phyloP scores from a whole-genome alignment of 768 basidiomycete genomes.

The Vararia minispora region DNA sequence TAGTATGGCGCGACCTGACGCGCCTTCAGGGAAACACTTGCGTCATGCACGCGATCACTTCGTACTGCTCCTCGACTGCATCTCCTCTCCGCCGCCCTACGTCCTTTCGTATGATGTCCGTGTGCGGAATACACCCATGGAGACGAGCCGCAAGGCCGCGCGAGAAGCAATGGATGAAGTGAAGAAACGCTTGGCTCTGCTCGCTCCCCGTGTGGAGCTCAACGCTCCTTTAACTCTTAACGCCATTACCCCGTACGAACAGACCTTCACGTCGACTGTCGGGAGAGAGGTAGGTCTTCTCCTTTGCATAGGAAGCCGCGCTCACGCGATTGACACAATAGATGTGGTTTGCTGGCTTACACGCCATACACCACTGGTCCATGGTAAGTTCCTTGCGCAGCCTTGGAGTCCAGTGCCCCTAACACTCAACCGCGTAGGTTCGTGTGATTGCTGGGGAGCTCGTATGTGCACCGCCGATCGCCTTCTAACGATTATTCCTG shows the following conservation, averaged over 20 bases:
- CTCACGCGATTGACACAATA: slow-evolving; percentile 22
- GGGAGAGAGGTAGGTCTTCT: slow-evolving; percentile 56
- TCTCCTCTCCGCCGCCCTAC: slow-evolving; percentile 34
- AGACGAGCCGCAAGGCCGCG: slow-evolving; percentile 51
- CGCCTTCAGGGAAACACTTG: slow-evolving; percentile 61
- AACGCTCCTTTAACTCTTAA: slow-evolving; percentile 58
- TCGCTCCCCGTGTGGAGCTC: slow-evolving; percentile 37
- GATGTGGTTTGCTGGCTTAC: slow-evolving; percentile 81
- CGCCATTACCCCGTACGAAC: slow-evolving; percentile 70
- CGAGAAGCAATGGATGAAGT: slow-evolving; percentile 41
- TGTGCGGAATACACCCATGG: slow-evolving; percentile 76
- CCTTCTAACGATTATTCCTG: not conserved
- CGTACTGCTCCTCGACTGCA: slow-evolving; percentile 47
- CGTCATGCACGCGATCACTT: slow-evolving; percentile 84
- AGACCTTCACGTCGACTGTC: slow-evolving; percentile 68
- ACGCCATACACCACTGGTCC: slow-evolving; percentile 87
- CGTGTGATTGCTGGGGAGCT: slow-evolving; percentile 78
- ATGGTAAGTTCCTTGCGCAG: slow-evolving; percentile 50
- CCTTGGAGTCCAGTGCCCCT: slow-evolving; percentile 5
- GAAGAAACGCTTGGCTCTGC: slow-evolving; percentile 42
- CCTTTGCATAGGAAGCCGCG: no score
- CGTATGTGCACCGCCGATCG: slow-evolving; percentile 28
- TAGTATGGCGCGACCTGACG: not conserved
- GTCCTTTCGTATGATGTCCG: slow-evolving; percentile 68
- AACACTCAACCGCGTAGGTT: slow-evolving; percentile 32